A percentile compares a stretch with the other conserved stretches of the same genome.
These are phyloP conservation scores for Phytophthora multivora DNA, from an alignment of 352 stramenopile species.

Conservation along the genomic window DNA sequence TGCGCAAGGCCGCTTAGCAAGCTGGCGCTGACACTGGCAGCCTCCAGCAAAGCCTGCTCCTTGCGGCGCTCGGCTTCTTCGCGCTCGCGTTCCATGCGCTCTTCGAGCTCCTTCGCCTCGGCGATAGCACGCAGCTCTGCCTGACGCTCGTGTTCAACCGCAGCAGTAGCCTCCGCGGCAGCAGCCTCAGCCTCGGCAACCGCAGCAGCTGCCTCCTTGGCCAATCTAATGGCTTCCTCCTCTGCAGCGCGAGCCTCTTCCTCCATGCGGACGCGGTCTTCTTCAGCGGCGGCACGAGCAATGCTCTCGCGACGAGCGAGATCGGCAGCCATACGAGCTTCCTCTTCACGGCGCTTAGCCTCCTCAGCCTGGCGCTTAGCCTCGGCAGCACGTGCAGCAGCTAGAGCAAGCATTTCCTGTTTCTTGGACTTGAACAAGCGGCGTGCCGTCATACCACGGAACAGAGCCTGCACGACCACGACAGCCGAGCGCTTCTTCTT, in stretches of 20 bases:
- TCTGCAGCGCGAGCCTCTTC: conserved; percentile 75
- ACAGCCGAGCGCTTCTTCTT: conserved; percentile 81
- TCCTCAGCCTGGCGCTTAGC: conserved; percentile 77
- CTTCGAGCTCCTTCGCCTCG: conserved; percentile 77
- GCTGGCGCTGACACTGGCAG: conserved; percentile 78
- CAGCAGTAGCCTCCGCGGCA: conserved; percentile 75
- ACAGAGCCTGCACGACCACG: conserved; percentile 78
- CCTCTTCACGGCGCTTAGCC: conserved; percentile 83
- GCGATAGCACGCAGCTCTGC: conserved; percentile 82
- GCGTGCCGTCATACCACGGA: conserved; percentile 78
- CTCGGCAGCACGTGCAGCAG: conserved; percentile 74
- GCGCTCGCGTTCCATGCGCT: conserved; percentile 59
- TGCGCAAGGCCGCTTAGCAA: conserved; percentile 78
- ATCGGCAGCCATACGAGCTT: conserved; percentile 63
- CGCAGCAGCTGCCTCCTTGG: conserved; percentile 66
- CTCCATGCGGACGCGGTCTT: conserved; percentile 79
- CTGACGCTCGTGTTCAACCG: conserved; percentile 82
- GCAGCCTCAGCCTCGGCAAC: conserved; percentile 63
- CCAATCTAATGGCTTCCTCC: conserved; percentile 71
- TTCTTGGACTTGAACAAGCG: conserved; percentile 85
- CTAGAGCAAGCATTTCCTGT: conserved; percentile 82
- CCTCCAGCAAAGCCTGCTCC: conserved; percentile 62
- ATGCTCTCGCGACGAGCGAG: conserved; percentile 76
- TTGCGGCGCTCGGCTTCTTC: conserved; percentile 68
- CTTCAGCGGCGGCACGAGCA: conserved; percentile 61